These are phyloP conservation scores for Ceratocystis ficicola DNA, from an alignment of 2,329 filamentous ascomycete species.

Conservation along the genomic window DNA sequence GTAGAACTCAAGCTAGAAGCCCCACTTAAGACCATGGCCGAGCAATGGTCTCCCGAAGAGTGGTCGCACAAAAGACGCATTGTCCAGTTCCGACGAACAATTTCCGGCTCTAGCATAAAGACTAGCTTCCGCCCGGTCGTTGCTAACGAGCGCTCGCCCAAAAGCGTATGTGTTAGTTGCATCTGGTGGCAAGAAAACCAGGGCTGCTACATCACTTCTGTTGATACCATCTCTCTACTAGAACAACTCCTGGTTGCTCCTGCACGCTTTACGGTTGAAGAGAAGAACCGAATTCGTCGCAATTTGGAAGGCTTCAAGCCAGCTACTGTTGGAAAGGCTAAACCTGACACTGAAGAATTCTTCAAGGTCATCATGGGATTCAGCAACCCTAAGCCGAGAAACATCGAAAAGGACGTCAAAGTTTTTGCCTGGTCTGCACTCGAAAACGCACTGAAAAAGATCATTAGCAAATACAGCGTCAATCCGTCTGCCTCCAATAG, in stretches of 20 bases:
- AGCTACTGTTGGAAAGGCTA: conserved; percentile 83
- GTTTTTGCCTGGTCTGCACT: conserved; percentile 96
- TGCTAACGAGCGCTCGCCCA: conserved; percentile 63
- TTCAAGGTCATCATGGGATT: conserved; percentile 99
- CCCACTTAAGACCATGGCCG: conserved; percentile 71
- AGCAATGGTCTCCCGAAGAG: conserved; percentile 74
- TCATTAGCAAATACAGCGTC: conserved; percentile 87
- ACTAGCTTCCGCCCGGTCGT: conserved; percentile 69
- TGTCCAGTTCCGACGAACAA: conserved; percentile 75
- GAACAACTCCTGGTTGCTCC: conserved; percentile 70
- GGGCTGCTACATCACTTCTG: conserved; percentile 87
- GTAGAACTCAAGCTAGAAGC: conserved; percentile 75
- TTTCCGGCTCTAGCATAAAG: conserved; percentile 69
- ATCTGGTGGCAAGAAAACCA: conserved; percentile 91
- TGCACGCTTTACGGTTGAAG: conserved; percentile 81
- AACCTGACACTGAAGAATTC: conserved; percentile 85
- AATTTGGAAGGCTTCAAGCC: conserved; percentile 93
- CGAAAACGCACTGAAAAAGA: conserved; percentile 81
- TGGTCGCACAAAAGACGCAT: conserved; percentile 66
- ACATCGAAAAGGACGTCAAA: conserved; percentile 99
- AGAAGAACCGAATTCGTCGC: conserved; percentile 94
- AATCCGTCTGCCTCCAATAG: conserved; percentile 34
- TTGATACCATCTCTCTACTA: conserved; percentile 90
- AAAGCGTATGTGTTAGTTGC: conserved; percentile 91
- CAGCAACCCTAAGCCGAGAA: conserved; percentile 83